Evolutionary conservation across 108 stramenopile genomes (phyloP), one percentile per base, ranked within the genome.

Genomic region (Skeletonema menzelii): DNA sequence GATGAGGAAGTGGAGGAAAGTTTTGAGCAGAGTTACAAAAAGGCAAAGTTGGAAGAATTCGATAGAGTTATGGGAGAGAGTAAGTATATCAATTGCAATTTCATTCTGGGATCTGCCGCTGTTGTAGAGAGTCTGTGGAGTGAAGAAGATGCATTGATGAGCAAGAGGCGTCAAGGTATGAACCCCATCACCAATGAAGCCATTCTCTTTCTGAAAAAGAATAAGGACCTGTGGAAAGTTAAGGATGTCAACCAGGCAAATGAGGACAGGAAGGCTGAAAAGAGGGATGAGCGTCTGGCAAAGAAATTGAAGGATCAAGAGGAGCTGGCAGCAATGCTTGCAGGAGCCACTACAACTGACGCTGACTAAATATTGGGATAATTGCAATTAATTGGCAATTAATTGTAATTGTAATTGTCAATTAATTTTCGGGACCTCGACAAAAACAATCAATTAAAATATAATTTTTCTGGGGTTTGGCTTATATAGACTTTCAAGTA

Each of bases 181-280:
- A 17, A n/a, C 24, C 67, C 67, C 0, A 59, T 42, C 5, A 68
- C 67, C 13, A 22, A 59, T 19, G 59, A 68, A 28, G 27, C 27
- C 56, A 68, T 68, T 10, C 56, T 68, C 2, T 68, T 60, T 31
- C 67, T 68, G 13, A 68, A 60, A 57, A 59, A 68, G 67, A 68
- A 68, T 26, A n/a, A 30, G 1, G 67, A 68, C 31, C 42, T 60
- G 40, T 68, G 67, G 67, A 17, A 31, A 0, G 2, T 68, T 59
- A 17, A 20, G 0, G 67, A 68, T 60, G 59, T 68, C 28, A 57
- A 31, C 5, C 13, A 59, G 59, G 67, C 67, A 13, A 28, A 60
- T 68, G 7, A 24, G 65, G n/a, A 24, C 28, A 65, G 65, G 65
- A 56, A 56, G 7, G 28, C 31, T 32, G 31, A 0, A 58, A 24